phyloP scores from a whole-genome alignment of 805 yeast genomes.

The Clavispora carvajalis region DNA sequence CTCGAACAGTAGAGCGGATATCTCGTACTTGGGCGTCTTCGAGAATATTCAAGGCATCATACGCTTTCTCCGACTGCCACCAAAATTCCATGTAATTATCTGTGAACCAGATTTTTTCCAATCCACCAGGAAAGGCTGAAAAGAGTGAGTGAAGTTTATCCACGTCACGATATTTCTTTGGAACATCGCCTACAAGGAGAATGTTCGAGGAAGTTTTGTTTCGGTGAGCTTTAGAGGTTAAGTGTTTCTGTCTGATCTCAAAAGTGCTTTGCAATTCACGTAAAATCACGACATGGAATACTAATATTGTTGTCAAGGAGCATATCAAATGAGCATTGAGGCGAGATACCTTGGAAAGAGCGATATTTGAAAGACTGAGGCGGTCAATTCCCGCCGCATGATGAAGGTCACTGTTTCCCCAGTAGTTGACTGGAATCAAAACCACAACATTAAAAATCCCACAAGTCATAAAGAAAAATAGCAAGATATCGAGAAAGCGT shows the following conservation, averaged over 20 bases:
- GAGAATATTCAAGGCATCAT: conserved; percentile 22
- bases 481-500: conserved; percentile 50
- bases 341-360: conserved; percentile 43
- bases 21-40: conserved; percentile 23
- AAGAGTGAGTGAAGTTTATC: conserved; percentile 26
- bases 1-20: conserved; percentile 32
- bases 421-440: conserved; percentile 58
- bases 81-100: conserved; percentile 22
- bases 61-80: conserved; percentile 17
- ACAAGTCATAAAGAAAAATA: conserved; percentile 46
- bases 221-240: conserved; percentile 25
- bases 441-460: conserved; percentile 54
- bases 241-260: conserved; percentile 41
- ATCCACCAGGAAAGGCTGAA: conserved; percentile 46
- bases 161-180: conserved; percentile 23
- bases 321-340: conserved; percentile 61
- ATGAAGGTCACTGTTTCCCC: conserved; percentile 28
- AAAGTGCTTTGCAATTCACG: conserved; percentile 52
- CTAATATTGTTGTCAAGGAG: conserved; percentile 47
- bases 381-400: conserved; percentile 53
- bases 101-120: conserved; percentile 57
- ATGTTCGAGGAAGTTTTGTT: conserved; percentile 24
- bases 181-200: conserved; percentile 44
- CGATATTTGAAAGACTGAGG: conserved; percentile 67
- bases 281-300: conserved; percentile 52